Evolutionary conservation across 148 eudicot genomes (phyloP).

Genomic region (Fagopyrum homotropicum): DNA sequence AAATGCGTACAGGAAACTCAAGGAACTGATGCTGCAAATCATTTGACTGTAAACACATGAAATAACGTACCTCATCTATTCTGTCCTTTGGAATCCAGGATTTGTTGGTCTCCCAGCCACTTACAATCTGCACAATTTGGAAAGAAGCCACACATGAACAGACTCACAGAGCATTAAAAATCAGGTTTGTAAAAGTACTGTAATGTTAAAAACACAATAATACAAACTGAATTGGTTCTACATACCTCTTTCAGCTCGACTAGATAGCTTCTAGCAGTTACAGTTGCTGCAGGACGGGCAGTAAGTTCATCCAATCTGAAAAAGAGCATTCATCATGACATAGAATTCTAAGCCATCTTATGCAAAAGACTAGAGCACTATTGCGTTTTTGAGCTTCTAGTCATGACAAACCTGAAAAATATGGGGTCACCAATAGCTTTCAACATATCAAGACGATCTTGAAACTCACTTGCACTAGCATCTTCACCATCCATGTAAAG

Average conservation of each 20-base stretch:
- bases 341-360: background rate
- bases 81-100: constrained; percentile 82
- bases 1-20: background rate
- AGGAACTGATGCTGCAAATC: background rate
- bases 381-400: background rate
- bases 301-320: constrained; percentile 73
- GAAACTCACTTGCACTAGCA: constrained; percentile 74
- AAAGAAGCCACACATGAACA: background rate
- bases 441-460: constrained; percentile 64
- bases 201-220: background rate
- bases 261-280: constrained; percentile 58
- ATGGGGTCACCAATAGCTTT: constrained; percentile 94
- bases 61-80: constrained; percentile 60
- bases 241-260: constrained; percentile 65
- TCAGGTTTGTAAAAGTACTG: background rate
- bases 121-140: constrained; percentile 44
- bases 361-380: background rate
- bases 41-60: background rate
- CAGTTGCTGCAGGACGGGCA: constrained; percentile 76
- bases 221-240: constrained; percentile 3
- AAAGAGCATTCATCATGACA: constrained; percentile 12
- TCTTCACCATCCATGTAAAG: constrained; percentile 99
- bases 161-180: background rate
- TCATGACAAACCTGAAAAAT: constrained; percentile 61
- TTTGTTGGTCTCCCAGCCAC: constrained; percentile 70